These are phyloP conservation scores for Carex scoparia DNA, from an alignment of 176 grass and related monocot species.

Conservation along the genomic window DNA sequence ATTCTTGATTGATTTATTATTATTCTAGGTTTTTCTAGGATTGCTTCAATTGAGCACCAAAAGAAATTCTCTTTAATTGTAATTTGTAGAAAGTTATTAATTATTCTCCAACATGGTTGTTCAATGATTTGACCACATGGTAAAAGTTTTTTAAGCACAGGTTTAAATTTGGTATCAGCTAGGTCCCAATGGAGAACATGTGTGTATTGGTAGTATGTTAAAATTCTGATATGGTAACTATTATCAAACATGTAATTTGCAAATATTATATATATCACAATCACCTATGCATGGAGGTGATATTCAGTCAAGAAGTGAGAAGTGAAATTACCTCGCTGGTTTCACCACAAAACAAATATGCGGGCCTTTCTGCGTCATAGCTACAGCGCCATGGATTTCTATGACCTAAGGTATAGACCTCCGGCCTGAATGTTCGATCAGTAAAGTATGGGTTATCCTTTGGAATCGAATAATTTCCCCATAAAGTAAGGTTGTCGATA, in stretches of 20 bases:
- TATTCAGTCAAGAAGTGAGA: neutral
- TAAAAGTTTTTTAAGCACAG: neutral
- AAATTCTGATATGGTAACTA: neutral
- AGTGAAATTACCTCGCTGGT: constrained; percentile 43
- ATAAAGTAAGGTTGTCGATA: constrained; percentile 37
- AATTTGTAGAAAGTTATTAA: neutral
- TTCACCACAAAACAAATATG: constrained; percentile 68
- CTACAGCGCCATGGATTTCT: constrained; percentile 83
- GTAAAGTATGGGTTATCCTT: constrained; percentile 61
- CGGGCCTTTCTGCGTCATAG: constrained; percentile 60
- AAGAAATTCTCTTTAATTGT: neutral
- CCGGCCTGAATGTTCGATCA: constrained; percentile 46
- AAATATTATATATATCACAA: neutral
- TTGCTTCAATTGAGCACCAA: neutral
- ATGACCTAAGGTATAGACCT: constrained; percentile 69
- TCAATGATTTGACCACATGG: neutral
- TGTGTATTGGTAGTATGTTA: neutral
- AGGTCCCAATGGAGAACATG: neutral
- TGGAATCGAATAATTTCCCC: constrained; percentile 75
- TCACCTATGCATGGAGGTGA: neutral
- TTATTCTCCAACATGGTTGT: neutral
- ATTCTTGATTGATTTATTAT: neutral
- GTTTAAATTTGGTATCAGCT: neutral
- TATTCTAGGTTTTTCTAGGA: neutral
- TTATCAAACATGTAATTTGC: neutral